A percentile compares a stretch with the other conserved stretches of the same genome.
These are phyloP conservation scores for Calonectria multiphialidica DNA, from an alignment of 2,329 filamentous ascomycete genomes.

Conservation along the genomic window DNA sequence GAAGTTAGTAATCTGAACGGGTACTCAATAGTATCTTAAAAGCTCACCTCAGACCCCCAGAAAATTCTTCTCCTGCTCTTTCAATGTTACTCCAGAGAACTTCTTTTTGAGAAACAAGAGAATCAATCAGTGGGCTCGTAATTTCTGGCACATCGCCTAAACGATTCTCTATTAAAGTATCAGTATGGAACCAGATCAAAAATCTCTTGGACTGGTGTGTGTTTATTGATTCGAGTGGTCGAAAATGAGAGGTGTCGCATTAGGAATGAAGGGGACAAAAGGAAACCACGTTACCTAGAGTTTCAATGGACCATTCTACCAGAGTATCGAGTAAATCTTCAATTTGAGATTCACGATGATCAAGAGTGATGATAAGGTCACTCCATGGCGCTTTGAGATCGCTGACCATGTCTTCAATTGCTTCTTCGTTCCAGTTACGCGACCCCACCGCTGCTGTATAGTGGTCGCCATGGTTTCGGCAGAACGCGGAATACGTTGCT, in stretches of 20 bases:
- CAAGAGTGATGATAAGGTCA: constrained; percentile 19
- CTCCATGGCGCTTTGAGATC: constrained; percentile 51
- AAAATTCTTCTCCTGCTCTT: constrained; percentile 39
- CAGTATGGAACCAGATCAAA: neutral
- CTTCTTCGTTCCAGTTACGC: constrained; percentile 61
- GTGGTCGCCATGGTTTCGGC: constrained; percentile 54
- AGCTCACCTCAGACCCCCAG: constrained; percentile 23
- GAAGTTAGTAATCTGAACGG: neutral
- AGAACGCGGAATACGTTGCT: constrained; percentile 57
- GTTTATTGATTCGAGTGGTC: too few relatives aligned
- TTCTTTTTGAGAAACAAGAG: constrained; percentile 43
- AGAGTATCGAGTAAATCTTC: neutral
- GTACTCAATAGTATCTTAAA: accelerated
- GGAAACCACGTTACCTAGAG: constrained; percentile 26
- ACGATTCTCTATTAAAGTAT: neutral
- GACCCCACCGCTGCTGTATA: constrained; percentile 38
- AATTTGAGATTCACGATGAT: constrained; percentile 4
- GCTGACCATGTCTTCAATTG: constrained; percentile 50
- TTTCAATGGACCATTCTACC: constrained; percentile 17
- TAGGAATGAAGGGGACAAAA: neutral
- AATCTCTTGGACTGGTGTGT: neutral
- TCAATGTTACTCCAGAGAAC: constrained; percentile 47
- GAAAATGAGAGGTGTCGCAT: neutral
- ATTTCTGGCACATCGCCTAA: constrained; percentile 11
- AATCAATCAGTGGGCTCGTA: constrained; percentile 33